These are phyloP conservation scores for Mycena maculata DNA, from an alignment of 768 basidiomycete species.

Conservation along the genomic window DNA sequence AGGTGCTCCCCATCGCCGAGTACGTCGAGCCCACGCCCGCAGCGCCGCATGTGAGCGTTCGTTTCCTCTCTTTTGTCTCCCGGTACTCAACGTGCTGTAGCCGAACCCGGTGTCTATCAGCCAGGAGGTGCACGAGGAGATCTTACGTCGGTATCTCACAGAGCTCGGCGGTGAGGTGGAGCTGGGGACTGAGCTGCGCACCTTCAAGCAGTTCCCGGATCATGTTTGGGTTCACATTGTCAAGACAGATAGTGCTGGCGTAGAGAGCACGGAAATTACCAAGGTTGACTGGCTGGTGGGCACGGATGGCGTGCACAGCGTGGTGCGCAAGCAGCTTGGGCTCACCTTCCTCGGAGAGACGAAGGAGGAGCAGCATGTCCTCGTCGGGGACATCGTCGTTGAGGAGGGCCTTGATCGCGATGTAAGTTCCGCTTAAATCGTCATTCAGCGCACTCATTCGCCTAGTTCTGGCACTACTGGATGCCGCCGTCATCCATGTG, in stretches of 20 bases:
- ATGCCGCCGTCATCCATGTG: constrained; percentile 28
- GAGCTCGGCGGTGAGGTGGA: constrained; percentile 47
- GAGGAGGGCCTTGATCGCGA: constrained; percentile 41
- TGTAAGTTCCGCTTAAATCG: constrained; percentile 31
- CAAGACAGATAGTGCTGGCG: constrained; percentile 31
- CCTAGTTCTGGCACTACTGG: constrained; percentile 42
- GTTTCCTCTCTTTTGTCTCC: background rate
- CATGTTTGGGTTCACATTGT: constrained; percentile 44
- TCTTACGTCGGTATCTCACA: constrained; percentile 44
- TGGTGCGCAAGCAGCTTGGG: constrained; percentile 52
- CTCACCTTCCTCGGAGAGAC: constrained; percentile 56
- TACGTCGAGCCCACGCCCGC: constrained; percentile 33
- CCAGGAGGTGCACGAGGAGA: constrained; percentile 42
- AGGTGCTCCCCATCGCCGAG: constrained; percentile 5
- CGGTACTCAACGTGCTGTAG: constrained; percentile 21
- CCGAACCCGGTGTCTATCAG: constrained; percentile 32
- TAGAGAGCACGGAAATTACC: constrained; percentile 41
- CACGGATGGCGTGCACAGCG: constrained; percentile 53
- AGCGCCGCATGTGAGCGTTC: constrained; percentile 34
- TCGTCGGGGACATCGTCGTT: constrained; percentile 52
- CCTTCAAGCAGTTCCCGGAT: constrained; percentile 47
- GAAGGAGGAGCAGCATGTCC: constrained; percentile 35
- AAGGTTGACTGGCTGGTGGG: constrained; percentile 51
- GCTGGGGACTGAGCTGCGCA: constrained; percentile 45
- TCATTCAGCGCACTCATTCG: background rate